Conservation (phyloP, 2,329 filamentous ascomycete genomes). For the Fusarium avenaceum region DNA sequence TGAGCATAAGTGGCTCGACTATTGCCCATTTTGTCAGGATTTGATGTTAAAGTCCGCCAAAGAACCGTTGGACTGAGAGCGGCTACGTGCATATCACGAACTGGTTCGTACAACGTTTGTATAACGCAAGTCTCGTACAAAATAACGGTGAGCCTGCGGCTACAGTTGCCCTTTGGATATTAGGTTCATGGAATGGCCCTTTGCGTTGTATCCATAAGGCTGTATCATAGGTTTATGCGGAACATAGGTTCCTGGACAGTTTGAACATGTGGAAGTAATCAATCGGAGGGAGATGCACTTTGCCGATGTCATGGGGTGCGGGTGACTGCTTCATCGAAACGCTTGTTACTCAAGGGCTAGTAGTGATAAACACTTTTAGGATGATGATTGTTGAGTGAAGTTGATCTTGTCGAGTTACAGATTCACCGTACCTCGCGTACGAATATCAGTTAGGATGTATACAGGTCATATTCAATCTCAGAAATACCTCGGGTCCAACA, state of each 20-base stretch:
- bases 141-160: constrained; percentile 12
- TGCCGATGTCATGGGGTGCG: neutral
- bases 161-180: constrained; percentile 23
- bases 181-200: neutral
- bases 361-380: neutral
- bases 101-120: constrained; percentile 5
- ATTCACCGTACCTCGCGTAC: no score
- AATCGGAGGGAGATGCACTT: constrained; percentile 1
- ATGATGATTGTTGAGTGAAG: neutral
- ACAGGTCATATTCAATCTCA: no score
- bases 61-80: neutral
- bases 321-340: constrained; percentile 22
- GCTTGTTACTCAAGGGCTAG: neutral
- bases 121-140: constrained; percentile 3
- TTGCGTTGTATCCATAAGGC: neutral
- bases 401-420: neutral
- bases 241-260: neutral
- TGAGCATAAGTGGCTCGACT: neutral
- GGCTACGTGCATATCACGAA: constrained; percentile 17
- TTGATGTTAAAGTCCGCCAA: neutral
- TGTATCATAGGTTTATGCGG: neutral
- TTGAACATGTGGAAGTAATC: neutral
- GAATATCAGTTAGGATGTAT: no score
- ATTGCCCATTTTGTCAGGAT: neutral
- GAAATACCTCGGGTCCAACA: no score